Evolutionary conservation across 108 stramenopile species (phyloP), one percentile per base, ranked within the genome.

Genomic region (Pseudonitzschia multiseries): DNA sequence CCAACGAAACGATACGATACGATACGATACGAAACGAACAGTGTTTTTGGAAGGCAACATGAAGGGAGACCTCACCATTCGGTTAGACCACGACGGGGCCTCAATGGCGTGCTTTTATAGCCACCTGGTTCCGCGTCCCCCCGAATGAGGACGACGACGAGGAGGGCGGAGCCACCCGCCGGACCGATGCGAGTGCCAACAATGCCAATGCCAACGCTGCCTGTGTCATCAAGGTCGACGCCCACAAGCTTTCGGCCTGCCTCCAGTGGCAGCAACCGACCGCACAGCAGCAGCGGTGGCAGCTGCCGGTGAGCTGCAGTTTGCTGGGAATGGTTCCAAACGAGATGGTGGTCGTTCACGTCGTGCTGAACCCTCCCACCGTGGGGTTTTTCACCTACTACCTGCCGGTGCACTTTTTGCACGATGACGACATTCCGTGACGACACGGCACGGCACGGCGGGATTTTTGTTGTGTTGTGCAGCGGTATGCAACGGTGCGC

Each of bases 341-440:
- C 77, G 91, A 95, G 80, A 89, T 91, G 87, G 50, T 95, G 73
- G 86, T 91, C 28, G 69, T 95, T 22, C 91, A 95, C 81, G 83
- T 91, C 15, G 46, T 83, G 29, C 72, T 95, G 73, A 71, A 81
- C 60, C 91, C 94, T 17, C 82, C 80, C 32, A 64, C 76, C 33
- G 70, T 92, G 32, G 94, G 91, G 24, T 91, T 91, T 52, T 89
- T 95, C 24, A 92, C 91, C 27, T 92, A 92, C 65, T 92, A 92
- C 71, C 66, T 95, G 54, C 94, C 94, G 10, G 91, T 95, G 14
- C 61, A 79, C 0, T 79, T 57, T 70, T 54, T 79, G 68, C 64
- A 68, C 22, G 60, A 73, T n/a, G 73, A 70, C 28, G 79, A 79
- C 1, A 48, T 48, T 3, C 1, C 12, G 18, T 48, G 46, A 48